phyloP scores from a whole-genome alignment of 2,329 filamentous ascomycete species.

The Nigrospora oryzae region DNA sequence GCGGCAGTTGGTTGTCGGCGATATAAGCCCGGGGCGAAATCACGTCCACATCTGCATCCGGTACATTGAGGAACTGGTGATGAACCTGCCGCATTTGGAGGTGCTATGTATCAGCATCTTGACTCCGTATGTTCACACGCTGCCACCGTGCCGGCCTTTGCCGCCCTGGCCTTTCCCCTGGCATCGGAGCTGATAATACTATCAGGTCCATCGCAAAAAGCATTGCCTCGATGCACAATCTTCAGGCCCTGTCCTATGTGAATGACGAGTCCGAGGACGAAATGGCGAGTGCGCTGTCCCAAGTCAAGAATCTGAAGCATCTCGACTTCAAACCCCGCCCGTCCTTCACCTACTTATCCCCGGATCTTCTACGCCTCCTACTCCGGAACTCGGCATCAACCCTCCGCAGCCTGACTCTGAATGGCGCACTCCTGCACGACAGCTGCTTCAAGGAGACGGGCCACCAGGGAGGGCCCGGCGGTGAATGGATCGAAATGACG shows the following conservation, averaged over 20 bases:
- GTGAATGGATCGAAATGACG: background rate
- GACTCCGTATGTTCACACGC: background rate
- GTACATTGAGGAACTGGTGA: slow-evolving; percentile 4
- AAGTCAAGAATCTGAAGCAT: slow-evolving; percentile 2
- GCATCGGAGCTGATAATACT: background rate
- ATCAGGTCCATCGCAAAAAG: background rate
- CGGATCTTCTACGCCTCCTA: background rate
- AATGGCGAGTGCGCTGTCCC: background rate
- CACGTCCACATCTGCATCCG: slow-evolving; percentile 2
- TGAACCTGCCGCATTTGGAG: slow-evolving; percentile 1
- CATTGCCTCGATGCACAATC: slow-evolving; percentile 1
- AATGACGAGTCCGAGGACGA: background rate
- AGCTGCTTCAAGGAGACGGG: background rate
- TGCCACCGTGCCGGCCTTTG: background rate
- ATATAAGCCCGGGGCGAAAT: slow-evolving; percentile 1
- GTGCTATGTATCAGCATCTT: background rate
- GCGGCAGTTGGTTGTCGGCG: slow-evolving; percentile 2
- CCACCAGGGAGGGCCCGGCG: background rate
- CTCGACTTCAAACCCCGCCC: background rate
- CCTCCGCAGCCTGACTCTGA: background rate
- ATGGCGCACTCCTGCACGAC: background rate
- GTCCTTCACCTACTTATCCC: too few species aligned
- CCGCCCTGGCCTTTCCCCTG: background rate
- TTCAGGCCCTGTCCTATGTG: slow-evolving; percentile 1
- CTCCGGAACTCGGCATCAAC: slow-evolving; percentile 2